Evolutionary conservation across 2,329 filamentous ascomycete species (phyloP).

Genomic region (Delphinella strobiligena): DNA sequence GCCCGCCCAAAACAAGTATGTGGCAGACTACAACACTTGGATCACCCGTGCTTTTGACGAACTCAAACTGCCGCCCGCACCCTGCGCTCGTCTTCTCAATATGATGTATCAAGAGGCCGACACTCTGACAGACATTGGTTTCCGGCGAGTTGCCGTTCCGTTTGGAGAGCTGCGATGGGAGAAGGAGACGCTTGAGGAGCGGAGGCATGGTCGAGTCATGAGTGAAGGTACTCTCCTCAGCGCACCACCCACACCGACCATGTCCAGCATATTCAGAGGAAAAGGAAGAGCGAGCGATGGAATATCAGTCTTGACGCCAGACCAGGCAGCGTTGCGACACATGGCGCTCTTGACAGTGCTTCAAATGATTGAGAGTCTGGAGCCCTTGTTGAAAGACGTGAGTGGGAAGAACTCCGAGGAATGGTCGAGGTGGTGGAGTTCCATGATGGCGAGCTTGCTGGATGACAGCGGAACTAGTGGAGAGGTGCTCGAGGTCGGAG

Average conservation of each 20-base stretch:
- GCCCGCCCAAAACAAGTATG: constrained; percentile 65
- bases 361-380: constrained; percentile 73
- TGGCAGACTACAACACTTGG: constrained; percentile 78
- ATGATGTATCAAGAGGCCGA: constrained; percentile 72
- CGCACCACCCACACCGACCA: constrained; percentile 7
- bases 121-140: constrained; percentile 54
- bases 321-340: constrained; percentile 61
- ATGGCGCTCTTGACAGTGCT: constrained; percentile 74
- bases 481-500: constrained; percentile 64
- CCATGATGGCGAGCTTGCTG: constrained; percentile 75
- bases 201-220: constrained; percentile 11
- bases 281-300: constrained; percentile 13
- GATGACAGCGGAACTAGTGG: constrained; percentile 61
- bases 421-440: constrained; percentile 81
- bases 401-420: constrained; percentile 83
- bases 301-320: constrained; percentile 15
- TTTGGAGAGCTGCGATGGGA: constrained; percentile 81
- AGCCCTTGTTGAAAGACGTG: constrained; percentile 67
- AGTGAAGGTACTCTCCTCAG: constrained; percentile 12
- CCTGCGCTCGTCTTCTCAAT: constrained; percentile 67
- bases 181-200: constrained; percentile 44
- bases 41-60: constrained; percentile 61
- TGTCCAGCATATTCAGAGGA: too few species aligned
- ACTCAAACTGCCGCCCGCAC: constrained; percentile 58
- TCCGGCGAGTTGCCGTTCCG: constrained; percentile 73